A percentile compares a stretch with the other conserved stretches of the same genome.
phyloP scores from a whole-genome alignment of 2,329 filamentous ascomycete species.

The Microsporum ferrugineum region DNA sequence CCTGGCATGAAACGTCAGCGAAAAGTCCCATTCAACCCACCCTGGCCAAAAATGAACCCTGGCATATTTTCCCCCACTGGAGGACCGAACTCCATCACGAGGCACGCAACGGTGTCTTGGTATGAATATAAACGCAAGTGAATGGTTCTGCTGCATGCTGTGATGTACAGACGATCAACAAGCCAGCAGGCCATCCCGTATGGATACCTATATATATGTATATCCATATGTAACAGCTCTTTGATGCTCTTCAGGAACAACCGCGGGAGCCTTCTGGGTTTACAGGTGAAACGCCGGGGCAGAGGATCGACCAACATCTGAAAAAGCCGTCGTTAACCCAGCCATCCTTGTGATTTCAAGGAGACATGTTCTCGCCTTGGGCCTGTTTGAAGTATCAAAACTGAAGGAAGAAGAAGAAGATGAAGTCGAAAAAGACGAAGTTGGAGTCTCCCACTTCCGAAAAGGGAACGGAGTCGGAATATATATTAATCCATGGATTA shows the following conservation, averaged over 20 bases:
- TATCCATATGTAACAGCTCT: neutral
- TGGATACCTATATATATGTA: neutral
- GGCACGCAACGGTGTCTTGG: neutral
- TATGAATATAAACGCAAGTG: neutral
- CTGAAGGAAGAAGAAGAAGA: neutral
- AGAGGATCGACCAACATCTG: neutral
- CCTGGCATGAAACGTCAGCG: neutral
- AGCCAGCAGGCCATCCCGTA: neutral
- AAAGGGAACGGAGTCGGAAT: neutral
- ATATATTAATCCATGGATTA: neutral
- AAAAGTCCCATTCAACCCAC: neutral
- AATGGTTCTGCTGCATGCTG: neutral
- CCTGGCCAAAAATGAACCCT: neutral
- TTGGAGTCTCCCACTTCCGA: neutral
- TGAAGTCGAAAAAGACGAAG: neutral
- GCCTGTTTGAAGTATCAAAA: neutral
- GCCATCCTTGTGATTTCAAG: neutral
- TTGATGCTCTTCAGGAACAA: neutral
- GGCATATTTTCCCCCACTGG: neutral
- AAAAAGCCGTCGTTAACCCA: neutral
- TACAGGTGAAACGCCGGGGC: neutral
- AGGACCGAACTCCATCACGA: neutral
- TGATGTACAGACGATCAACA: neutral
- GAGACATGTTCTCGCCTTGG: neutral
- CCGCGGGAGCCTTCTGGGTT: neutral